Base-by-base conservation (phyloP, 208 protist species). In the Leptomonas pyrrhocoris region DNA sequence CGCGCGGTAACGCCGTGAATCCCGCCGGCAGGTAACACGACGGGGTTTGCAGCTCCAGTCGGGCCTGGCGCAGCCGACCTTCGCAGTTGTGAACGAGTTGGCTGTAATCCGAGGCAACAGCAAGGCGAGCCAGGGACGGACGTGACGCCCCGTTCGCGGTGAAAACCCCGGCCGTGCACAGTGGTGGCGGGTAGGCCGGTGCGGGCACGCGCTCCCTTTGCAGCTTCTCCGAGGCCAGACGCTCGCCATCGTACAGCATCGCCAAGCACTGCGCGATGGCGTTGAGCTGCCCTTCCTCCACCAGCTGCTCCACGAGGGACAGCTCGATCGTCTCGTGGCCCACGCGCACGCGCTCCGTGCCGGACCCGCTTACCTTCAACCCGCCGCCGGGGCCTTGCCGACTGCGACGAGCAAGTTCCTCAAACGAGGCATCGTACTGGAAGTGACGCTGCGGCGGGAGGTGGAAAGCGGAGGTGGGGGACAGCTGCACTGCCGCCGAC, bases 281-380 rank as follows among this genome's bases (percentile, higher is more conserved):
- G 58, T 92, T 90, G 34, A 92, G 69, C 74, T 98, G 96, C 21
- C 90, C 88, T 34, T 92, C 86, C 64, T 98, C 96, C 16, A 96
- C 88, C 49, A 98, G 76, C 81, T 98, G 96, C 74, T 98, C 94
- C 56, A 97, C 77, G 13, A 86, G 55, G 0, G 74, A 66, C 18
- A 98, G 50, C 60, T 97, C 84, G 45, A 98, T 80, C 34, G 77
- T 76, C 59, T 90, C 83, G 21, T 94, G 83, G 7, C 73, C 80
- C 50, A 96, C 74, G 9, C 81, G 81, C 1, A 96, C 58, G 18
- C 42, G 57, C 36, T 82, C 68, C 4, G 70, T 49, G 13, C 83
- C 79, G 25, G 48, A 40, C 23, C 70, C 84, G 64, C 83, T 89
- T 23, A 95, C 79, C 61, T 94, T 94, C 36, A 69, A 76, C 30